Percentiles rank a stretch among this genome's conserved stretches.
Conservation (phyloP, 1,284 basidiomycete genomes). For the Cystobasidium sp. region DNA sequence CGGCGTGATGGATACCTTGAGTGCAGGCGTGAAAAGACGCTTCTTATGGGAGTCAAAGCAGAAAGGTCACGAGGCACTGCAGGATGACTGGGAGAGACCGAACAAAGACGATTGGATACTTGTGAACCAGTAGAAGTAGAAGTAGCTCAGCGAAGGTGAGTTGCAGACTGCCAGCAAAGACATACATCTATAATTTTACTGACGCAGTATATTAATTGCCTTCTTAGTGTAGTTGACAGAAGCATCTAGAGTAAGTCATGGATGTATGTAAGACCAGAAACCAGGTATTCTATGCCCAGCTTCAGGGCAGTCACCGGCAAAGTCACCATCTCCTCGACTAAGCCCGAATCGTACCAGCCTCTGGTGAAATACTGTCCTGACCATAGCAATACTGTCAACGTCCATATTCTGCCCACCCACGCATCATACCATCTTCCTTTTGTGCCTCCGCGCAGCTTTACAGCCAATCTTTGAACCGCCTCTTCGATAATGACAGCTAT, state of each 20-base stretch:
- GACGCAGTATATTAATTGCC: too few relatives aligned
- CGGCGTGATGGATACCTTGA: conserved; percentile 40
- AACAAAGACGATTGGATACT: conserved; percentile 35
- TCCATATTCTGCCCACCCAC: conserved; percentile 34
- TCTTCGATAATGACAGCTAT: conserved; percentile 33
- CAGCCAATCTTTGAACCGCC: conserved; percentile 1
- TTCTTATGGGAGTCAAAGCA: conserved; percentile 28
- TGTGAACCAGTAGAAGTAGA: conserved; percentile 21
- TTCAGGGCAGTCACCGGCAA: conserved; percentile 14
- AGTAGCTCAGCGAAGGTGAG: too few relatives aligned
- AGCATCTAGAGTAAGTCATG: not conserved
- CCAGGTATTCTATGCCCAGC: not conserved
- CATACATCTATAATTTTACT: too few relatives aligned
- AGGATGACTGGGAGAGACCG: conserved; percentile 2
- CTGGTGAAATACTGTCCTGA: conserved; percentile 37
- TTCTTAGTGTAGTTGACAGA: too few relatives aligned
- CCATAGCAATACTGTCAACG: conserved; percentile 34
- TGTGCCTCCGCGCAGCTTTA: not conserved
- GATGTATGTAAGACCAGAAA: not conserved
- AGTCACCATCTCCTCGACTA: conserved; percentile 40
- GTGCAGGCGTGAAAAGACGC: conserved; percentile 31
- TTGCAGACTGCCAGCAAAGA: too few relatives aligned
- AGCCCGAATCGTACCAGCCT: conserved; percentile 35
- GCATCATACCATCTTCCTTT: conserved; percentile 31
- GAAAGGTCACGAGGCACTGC: conserved; percentile 20